Percentiles rank a stretch among this genome's conserved stretches.
These are phyloP conservation scores for Gomphus bonarii DNA, from an alignment of 1,284 basidiomycete genomes.

Conservation along the genomic window DNA sequence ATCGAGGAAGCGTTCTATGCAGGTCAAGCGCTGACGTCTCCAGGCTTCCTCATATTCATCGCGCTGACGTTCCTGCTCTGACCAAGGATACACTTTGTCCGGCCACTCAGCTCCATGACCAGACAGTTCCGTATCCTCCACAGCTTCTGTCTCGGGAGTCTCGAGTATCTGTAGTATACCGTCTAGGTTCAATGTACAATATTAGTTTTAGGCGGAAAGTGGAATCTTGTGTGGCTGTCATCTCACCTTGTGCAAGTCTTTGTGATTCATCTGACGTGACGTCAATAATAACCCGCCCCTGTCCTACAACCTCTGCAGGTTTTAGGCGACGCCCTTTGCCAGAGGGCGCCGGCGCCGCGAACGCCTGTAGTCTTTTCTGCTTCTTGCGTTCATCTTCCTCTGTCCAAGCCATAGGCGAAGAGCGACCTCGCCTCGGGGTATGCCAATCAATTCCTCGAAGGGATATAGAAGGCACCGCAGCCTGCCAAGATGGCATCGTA, in stretches of 20 bases:
- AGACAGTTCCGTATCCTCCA: background rate
- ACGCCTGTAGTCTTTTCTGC: constrained; percentile 2
- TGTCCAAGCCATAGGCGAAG: background rate
- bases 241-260: constrained; percentile 3
- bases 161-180: background rate
- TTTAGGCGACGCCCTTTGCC: background rate
- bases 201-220: background rate
- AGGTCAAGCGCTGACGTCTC: constrained; percentile 38
- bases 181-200: background rate
- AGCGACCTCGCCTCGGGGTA: background rate
- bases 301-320: background rate
- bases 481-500: background rate
- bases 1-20: constrained; percentile 25
- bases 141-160: background rate
- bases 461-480: background rate
- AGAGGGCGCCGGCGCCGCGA: background rate
- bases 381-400: background rate
- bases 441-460: constrained; percentile 6
- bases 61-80: constrained; percentile 42
- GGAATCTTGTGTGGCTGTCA: background rate
- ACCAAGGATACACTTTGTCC: constrained; percentile 68
- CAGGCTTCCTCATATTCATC: constrained; percentile 38
- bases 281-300: constrained; percentile 3
- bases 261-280: background rate
- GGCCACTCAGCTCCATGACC: constrained; percentile 56